These are phyloP conservation scores for Myxozyma sirexii DNA, from an alignment of 805 yeast genomes.

Conservation along the genomic window DNA sequence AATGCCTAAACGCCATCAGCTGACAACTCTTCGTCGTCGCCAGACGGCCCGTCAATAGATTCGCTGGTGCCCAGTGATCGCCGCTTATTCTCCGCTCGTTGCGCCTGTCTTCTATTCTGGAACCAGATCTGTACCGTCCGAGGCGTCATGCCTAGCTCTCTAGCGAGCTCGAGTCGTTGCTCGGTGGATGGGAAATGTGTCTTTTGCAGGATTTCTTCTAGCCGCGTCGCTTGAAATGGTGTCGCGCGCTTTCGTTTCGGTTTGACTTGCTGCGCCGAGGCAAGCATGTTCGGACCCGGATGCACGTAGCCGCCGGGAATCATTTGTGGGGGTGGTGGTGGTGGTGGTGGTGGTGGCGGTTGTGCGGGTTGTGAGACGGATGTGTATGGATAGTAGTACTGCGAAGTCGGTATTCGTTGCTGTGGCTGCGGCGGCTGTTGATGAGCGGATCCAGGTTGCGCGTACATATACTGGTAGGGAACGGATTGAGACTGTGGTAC, in stretches of 20 bases:
- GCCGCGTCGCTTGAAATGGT: conserved; percentile 72
- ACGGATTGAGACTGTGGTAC: not conserved
- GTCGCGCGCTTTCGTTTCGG: conserved; percentile 70
- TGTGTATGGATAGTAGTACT: not conserved
- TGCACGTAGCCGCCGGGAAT: not conserved
- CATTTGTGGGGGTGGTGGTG: not conserved
- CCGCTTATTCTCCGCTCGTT: conserved; percentile 35
- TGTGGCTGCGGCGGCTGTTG: not conserved
- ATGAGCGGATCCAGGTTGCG: not conserved
- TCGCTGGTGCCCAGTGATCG: not conserved
- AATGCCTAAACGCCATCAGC: not conserved
- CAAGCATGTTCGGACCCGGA: not conserved
- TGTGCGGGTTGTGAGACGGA: not conserved
- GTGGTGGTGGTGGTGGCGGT: not conserved
- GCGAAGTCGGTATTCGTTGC: conserved; percentile 7
- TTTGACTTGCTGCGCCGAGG: conserved; percentile 35
- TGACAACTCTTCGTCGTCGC: conserved; percentile 3
- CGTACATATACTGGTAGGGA: not conserved
- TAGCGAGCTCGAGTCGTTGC: conserved; percentile 68
- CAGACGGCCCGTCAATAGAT: not conserved
- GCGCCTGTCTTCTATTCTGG: conserved; percentile 68
- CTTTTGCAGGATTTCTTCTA: conserved; percentile 69
- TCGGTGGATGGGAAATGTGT: conserved; percentile 81
- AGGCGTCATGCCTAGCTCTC: conserved; percentile 79
- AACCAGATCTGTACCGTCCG: conserved; percentile 79